Percentiles rank a stretch among this genome's conserved stretches.
Evolutionary conservation across 306 rosid genomes (phyloP).

Genomic region (Vigna radiata): DNA sequence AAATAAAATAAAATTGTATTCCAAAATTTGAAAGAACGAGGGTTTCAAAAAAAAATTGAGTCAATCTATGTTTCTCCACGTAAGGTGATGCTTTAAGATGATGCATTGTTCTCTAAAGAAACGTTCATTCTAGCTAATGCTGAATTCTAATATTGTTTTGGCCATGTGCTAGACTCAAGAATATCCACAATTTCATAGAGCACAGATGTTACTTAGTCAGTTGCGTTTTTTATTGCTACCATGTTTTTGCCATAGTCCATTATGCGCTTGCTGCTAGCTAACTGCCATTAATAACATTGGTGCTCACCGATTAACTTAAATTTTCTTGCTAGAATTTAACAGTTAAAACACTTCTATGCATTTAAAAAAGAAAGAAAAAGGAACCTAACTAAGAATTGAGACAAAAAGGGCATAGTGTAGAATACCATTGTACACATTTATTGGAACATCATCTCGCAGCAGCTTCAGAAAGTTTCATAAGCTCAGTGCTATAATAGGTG

Average conservation of each 20-base stretch:
- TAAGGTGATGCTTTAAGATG: too few species aligned
- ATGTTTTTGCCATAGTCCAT: constrained; percentile 12
- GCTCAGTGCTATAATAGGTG: constrained; percentile 27
- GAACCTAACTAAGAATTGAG: constrained; percentile 32
- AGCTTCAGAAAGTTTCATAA: constrained; percentile 27
- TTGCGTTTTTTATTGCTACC: not conserved
- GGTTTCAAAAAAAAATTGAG: not conserved
- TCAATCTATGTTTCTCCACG: not conserved
- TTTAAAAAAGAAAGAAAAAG: not conserved
- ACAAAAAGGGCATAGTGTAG: constrained; percentile 3
- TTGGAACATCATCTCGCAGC: constrained; percentile 18
- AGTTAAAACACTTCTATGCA: not conserved
- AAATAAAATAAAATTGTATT: too few species aligned
- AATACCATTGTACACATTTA: constrained; percentile 32
- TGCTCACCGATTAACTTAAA: not conserved
- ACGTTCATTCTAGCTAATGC: not conserved
- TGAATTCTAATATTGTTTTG: not conserved
- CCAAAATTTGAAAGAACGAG: too few species aligned
- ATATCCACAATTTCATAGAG: not conserved
- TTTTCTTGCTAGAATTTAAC: not conserved
- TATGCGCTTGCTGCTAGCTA: not conserved
- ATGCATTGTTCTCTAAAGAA: not conserved
- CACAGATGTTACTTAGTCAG: not conserved
- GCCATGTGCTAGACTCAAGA: not conserved
- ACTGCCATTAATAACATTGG: not conserved